Evolutionary conservation across 306 rosid genomes (phyloP).

Genomic region (Geum urbanum): DNA sequence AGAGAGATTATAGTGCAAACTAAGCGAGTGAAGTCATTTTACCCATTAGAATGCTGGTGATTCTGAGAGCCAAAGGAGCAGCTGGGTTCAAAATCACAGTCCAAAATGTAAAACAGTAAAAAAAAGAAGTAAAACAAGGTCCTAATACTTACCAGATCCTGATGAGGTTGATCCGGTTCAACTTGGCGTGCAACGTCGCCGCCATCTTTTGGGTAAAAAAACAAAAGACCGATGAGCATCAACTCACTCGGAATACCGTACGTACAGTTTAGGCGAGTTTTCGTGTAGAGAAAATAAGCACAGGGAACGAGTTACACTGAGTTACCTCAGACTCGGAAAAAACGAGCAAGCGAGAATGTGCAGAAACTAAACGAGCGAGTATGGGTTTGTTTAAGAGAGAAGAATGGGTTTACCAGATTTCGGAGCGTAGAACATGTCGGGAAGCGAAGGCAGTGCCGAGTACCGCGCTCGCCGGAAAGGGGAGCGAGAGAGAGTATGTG

Average conservation of each 20-base stretch:
- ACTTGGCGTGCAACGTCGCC: conserved; percentile 55
- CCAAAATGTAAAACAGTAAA: background rate
- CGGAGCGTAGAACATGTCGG: conserved; percentile 73
- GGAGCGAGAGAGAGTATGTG: background rate
- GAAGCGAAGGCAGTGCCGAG: background rate
- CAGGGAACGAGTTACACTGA: background rate
- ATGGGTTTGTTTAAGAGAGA: background rate
- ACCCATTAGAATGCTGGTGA: conserved; percentile 98
- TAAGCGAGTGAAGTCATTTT: background rate
- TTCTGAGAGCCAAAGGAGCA: conserved; percentile 91
- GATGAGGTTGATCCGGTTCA: conserved; percentile 63
- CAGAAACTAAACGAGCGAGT: background rate
- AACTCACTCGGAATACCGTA: too few species aligned
- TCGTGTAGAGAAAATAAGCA: background rate
- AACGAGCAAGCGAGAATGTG: background rate
- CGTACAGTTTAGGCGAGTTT: background rate
- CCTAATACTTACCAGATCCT: conserved; percentile 54
- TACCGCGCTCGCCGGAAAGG: background rate
- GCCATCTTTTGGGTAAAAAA: conserved; percentile 41
- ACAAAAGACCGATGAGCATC: too few species aligned
- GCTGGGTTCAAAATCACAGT: conserved; percentile 53
- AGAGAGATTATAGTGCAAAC: background rate
- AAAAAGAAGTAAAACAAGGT: background rate
- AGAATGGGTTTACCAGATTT: conserved; percentile 54
- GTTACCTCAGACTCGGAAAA: background rate